Evolutionary conservation across 768 basidiomycete species (phyloP), one percentile per base, ranked within the genome.

Genomic region (Clathrus columnatus): DNA sequence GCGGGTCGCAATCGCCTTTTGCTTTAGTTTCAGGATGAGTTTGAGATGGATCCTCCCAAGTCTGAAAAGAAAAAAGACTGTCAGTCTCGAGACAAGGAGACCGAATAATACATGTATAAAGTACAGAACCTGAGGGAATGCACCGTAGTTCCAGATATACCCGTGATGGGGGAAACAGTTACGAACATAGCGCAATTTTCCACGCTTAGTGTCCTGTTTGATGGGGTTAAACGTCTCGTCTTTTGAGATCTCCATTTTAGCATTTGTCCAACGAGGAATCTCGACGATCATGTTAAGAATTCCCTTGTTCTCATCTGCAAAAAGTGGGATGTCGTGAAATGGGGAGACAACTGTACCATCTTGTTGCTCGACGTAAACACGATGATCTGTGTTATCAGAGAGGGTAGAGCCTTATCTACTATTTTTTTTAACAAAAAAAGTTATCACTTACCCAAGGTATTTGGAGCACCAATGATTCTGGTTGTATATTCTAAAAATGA

Each of bases 131-230:
- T 95, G 92, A 59, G 95, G 95, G 83, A 99, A 96, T 57, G 94
- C 93, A 65, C 95, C 95, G 67, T 99, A 99, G 80, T 99, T 99
- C 96, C 96, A 99, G 78, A 99, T 93, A 79, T 97, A 94, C 32
- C 96, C 95, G 69, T 98, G 94, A 78, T 99, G 96, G 63, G 96
- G 96, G 88, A 99, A 99, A 74, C 96, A 98, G 81, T 98, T 98
- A 74, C 96, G 87, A 63, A 99, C 96, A 72, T 79, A 98, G 65
- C 96, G 89, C 70, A 98, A 75, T 67, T 87, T 90, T 65, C 91
- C 91, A 74, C 91, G 92, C 77, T 96, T 98, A 71, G 89, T 85
- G 70, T 98, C 95, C 76, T 99, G 96, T 72, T 96, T 95, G 86
- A 99, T 97, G 65, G 96, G 96, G 75, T 99, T 99, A 83, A 98